Evolutionary conservation across 1,139 yeast species (phyloP).

Genomic region (Pichia sp.): DNA sequence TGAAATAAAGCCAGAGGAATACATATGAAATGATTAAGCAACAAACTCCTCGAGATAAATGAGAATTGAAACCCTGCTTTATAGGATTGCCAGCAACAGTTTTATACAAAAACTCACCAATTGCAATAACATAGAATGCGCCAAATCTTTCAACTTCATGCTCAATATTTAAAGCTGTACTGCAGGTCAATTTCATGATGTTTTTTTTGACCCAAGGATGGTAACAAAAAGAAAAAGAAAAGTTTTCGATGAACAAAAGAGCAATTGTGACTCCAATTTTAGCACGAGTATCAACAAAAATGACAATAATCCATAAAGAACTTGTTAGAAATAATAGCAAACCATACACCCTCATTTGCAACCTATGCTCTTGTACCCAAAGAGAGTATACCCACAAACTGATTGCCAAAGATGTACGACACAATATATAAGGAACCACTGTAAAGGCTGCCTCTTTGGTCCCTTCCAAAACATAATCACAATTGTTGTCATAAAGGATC

Average conservation of each 20-base stretch:
- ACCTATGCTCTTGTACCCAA: background rate
- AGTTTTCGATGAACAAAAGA: background rate
- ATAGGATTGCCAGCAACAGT: background rate
- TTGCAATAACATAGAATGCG: background rate
- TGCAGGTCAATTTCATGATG: background rate
- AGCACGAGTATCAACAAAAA: background rate
- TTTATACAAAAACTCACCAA: background rate
- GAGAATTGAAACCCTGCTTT: background rate
- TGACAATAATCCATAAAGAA: background rate
- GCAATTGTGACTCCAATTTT: background rate
- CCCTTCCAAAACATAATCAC: background rate
- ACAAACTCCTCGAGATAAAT: background rate
- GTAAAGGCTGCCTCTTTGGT: background rate
- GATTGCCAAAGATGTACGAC: background rate
- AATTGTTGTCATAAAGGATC: background rate
- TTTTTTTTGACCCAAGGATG: background rate
- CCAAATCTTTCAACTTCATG: background rate
- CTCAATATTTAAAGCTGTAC: background rate
- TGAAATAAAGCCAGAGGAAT: background rate
- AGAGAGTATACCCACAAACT: background rate
- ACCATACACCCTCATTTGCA: background rate
- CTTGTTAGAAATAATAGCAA: background rate
- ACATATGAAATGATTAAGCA: background rate
- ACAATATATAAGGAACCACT: background rate
- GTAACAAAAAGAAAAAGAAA: background rate